These are phyloP conservation scores for Arthrobotrys musiformis DNA, from an alignment of 2,329 filamentous ascomycete genomes.

Conservation along the genomic window DNA sequence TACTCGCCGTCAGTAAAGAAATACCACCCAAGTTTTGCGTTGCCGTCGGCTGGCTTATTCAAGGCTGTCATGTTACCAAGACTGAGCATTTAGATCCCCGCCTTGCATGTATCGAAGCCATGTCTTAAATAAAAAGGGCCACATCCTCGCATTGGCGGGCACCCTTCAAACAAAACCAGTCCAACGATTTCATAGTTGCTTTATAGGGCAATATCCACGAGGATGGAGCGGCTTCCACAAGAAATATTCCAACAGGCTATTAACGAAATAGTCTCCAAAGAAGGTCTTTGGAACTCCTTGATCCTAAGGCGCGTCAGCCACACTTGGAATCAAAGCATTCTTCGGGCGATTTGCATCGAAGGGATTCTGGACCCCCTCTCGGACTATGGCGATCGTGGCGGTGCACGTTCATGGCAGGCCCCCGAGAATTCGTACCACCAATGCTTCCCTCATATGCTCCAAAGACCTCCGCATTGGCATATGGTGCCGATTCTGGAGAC, in stretches of 20 bases:
- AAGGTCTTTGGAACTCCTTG: conserved; percentile 18
- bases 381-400: background rate
- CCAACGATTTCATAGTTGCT: background rate
- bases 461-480: conserved; percentile 25
- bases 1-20: background rate
- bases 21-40: conserved; percentile 3
- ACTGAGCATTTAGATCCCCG: too few species aligned
- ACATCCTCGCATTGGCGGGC: background rate
- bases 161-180: background rate
- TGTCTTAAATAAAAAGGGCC: background rate
- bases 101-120: too few species aligned
- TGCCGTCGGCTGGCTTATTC: too few species aligned
- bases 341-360: conserved; percentile 32
- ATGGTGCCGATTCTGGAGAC: conserved; percentile 11
- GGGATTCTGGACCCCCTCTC: conserved; percentile 12
- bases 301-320: conserved; percentile 9
- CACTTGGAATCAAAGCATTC: conserved; percentile 1
- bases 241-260: conserved; percentile 22
- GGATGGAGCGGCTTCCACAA: conserved; percentile 12
- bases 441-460: conserved; percentile 2
- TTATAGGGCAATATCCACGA: background rate
- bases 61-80: too few species aligned
- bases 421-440: background rate
- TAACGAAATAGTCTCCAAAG: background rate
- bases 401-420: background rate